A percentile compares a stretch with the other conserved stretches of the same genome.
Evolutionary conservation across 139 green algal species (phyloP).

Genomic region (Asterochloris erici): DNA sequence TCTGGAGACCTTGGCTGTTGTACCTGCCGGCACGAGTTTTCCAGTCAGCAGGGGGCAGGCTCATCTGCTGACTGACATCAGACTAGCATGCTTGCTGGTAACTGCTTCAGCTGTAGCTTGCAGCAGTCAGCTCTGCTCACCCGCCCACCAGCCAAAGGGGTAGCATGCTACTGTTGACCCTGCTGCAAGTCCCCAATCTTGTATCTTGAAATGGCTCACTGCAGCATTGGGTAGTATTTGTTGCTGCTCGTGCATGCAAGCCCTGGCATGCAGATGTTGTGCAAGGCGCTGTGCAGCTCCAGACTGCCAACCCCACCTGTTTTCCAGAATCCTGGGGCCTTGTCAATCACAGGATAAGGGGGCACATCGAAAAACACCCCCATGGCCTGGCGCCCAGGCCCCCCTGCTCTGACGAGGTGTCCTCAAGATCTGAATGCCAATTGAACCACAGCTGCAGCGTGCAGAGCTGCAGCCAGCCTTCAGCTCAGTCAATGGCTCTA

Average conservation of each 20-base stretch:
- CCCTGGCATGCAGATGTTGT: too few relatives aligned
- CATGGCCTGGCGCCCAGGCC: neutral
- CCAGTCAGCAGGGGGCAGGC: neutral
- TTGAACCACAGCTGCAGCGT: too few relatives aligned
- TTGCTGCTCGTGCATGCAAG: too few relatives aligned
- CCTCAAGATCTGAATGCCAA: neutral
- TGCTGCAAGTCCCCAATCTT: slow-evolving; percentile 14
- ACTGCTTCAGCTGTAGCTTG: too few relatives aligned
- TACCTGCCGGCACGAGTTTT: neutral
- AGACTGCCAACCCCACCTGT: slow-evolving; percentile 11
- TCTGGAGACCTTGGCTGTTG: neutral
- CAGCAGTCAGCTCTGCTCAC: neutral
- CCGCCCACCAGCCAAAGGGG: slow-evolving; percentile 23
- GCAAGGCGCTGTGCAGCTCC: neutral
- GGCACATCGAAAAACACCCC: slow-evolving; percentile 25
- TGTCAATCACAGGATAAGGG: slow-evolving; percentile 29
- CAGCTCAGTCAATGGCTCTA: too few relatives aligned
- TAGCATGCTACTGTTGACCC: slow-evolving; percentile 2
- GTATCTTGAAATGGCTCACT: slow-evolving; percentile 26
- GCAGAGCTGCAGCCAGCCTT: too few relatives aligned
- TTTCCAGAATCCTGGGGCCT: slow-evolving; percentile 25
- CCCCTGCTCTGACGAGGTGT: neutral
- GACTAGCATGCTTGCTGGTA: too few relatives aligned
- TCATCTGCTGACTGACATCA: neutral
- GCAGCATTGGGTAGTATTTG: neutral